phyloP scores from a whole-genome alignment of 441 rosid genomes.

The Biscutella auriculata region DNA sequence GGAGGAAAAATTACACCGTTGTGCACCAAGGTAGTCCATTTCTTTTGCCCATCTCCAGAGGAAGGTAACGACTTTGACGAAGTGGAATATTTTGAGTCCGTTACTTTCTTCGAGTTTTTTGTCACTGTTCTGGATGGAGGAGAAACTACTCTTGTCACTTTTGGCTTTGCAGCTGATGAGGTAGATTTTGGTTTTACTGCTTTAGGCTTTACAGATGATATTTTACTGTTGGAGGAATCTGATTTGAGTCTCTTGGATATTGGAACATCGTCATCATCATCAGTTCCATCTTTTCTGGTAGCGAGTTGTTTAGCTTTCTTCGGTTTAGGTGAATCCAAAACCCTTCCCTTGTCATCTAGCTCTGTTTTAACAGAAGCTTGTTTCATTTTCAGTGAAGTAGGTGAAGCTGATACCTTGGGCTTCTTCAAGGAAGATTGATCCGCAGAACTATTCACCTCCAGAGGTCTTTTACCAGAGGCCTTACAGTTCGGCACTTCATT shows the following conservation, averaged over 20 bases:
- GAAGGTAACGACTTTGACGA: slow-evolving; percentile 58
- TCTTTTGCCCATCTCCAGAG: slow-evolving; percentile 90
- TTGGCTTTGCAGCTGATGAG: slow-evolving; percentile 30
- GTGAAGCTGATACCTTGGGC: slow-evolving; percentile 42
- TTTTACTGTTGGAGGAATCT: slow-evolving; percentile 32
- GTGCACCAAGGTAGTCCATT: slow-evolving; percentile 95
- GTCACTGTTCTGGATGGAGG: slow-evolving; percentile 36
- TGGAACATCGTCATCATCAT: slow-evolving; percentile 64
- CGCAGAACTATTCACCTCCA: slow-evolving; percentile 38
- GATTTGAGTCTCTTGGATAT: slow-evolving; percentile 63
- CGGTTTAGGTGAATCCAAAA: slow-evolving; percentile 8
- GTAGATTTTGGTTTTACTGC: slow-evolving; percentile 6
- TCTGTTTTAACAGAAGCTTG: slow-evolving; percentile 39
- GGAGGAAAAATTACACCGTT: slow-evolving; percentile 95
- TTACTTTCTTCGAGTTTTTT: slow-evolving; percentile 46
- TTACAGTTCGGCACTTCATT: slow-evolving; percentile 29
- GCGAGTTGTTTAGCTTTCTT: slow-evolving; percentile 12
- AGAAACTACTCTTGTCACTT: slow-evolving; percentile 35
- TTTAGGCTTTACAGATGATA: slow-evolving; percentile 30
- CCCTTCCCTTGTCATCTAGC: slow-evolving; percentile 13
- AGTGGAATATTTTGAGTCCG: slow-evolving; percentile 43
- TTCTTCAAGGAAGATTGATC: slow-evolving; percentile 44
- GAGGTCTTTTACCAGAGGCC: slow-evolving; percentile 55
- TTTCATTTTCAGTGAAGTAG: slow-evolving; percentile 34
- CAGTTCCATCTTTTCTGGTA: slow-evolving; percentile 26